Conservation (phyloP, 2,329 filamentous ascomycete genomes). For the Colletotrichum viniferum region DNA sequence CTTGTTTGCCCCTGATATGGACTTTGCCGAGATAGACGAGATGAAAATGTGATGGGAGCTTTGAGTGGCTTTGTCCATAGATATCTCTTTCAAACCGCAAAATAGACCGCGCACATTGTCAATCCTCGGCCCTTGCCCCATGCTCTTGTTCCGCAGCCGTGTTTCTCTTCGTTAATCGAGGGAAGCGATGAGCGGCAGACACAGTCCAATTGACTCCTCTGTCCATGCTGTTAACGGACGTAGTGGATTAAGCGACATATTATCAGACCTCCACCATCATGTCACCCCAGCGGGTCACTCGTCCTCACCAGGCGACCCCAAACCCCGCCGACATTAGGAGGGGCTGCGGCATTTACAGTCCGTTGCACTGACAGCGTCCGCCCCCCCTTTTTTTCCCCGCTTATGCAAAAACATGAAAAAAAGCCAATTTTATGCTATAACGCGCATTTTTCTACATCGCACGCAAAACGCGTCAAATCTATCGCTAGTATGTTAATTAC, state of each 20-base stretch:
- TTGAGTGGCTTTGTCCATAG: neutral
- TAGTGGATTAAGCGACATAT: accelerated
- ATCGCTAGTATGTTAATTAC: too few species aligned
- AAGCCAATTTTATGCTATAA: too few species aligned
- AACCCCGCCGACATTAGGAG: neutral
- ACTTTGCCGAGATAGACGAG: neutral
- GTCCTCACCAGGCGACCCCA: neutral
- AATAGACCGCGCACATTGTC: neutral
- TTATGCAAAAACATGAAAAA: too few species aligned
- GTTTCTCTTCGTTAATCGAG: too few species aligned
- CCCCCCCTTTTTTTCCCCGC: too few species aligned
- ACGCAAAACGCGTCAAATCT: too few species aligned
- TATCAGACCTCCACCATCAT: neutral
- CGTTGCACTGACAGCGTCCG: too few species aligned
- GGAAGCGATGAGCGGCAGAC: neutral
- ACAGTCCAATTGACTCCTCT: neutral
- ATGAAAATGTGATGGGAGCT: neutral
- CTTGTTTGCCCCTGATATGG: neutral
- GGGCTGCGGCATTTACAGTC: neutral
- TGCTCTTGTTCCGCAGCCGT: neutral
- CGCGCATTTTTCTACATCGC: too few species aligned
- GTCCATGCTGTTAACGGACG: accelerated
- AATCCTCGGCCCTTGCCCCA: accelerated
- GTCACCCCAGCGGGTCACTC: neutral
- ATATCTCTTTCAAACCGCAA: neutral